Evolutionary conservation across 768 basidiomycete genomes (phyloP).

Genomic region (Dentipellis sp.): DNA sequence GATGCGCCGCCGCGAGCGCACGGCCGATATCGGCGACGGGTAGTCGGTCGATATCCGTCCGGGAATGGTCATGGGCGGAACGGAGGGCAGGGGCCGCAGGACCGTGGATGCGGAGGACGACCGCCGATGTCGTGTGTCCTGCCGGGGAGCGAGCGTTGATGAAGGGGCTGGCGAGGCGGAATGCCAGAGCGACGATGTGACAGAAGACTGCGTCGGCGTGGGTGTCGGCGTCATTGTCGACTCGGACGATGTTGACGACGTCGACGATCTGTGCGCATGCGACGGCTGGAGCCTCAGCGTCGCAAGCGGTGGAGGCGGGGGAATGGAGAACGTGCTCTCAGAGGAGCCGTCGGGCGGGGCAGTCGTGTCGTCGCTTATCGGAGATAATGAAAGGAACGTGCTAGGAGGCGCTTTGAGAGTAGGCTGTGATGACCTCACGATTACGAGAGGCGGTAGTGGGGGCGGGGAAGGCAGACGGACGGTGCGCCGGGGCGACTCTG

Average conservation of each 20-base stretch:
- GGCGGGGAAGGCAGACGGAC: not conserved
- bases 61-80: not conserved
- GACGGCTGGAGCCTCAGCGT: not conserved
- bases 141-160: not conserved
- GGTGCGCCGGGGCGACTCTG: not conserved
- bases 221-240: not conserved
- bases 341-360: not conserved
- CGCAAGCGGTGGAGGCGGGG: not conserved
- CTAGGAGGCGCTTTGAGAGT: not conserved
- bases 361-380: not conserved
- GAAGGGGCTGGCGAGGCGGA: too few relatives aligned
- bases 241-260: not conserved
- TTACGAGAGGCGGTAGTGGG: not conserved
- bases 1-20: not conserved
- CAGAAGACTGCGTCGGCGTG: not conserved
- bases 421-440: not conserved
- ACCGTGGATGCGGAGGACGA: not conserved
- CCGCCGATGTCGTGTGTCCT: not conserved
- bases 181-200: not conserved
- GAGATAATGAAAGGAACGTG: not conserved
- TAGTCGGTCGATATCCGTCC: not conserved
- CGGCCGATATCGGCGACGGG: constrained; percentile 10
- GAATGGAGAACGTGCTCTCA: not conserved
- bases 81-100: not conserved
- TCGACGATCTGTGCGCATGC: not conserved